Conservation (phyloP, 2,329 filamentous ascomycete genomes). For the Aphanoascus verrucosus region DNA sequence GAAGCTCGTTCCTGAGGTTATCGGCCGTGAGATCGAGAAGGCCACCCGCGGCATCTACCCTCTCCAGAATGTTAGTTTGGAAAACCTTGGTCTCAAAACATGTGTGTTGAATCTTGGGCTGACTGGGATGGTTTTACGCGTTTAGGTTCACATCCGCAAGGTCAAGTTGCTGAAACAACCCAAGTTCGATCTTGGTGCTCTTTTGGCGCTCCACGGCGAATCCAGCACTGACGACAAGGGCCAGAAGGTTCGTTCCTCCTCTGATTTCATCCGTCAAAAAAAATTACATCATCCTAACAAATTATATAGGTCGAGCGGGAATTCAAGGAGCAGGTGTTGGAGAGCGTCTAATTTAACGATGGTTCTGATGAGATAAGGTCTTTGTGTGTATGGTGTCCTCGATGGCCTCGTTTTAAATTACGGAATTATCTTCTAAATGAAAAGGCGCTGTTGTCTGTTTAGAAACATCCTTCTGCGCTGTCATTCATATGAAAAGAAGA, state of each 20-base stretch:
- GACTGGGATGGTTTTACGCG: not conserved
- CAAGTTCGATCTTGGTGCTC: conserved; percentile 96
- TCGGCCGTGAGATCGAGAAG: conserved; percentile 99
- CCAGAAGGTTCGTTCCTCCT: conserved; percentile 60
- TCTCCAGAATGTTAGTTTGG: conserved; percentile 77
- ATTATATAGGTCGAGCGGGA: conserved; percentile 56
- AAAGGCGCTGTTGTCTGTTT: conserved; percentile 12
- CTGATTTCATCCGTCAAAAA: conserved; percentile 8
- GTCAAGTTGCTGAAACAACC: conserved; percentile 98
- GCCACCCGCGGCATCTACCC: conserved; percentile 98
- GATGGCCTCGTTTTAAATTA: conserved; percentile 11
- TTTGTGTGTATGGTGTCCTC: conserved; percentile 7
- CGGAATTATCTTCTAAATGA: conserved; percentile 13
- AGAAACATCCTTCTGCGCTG: not conserved
- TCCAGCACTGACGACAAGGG: conserved; percentile 90
- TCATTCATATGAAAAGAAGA: not conserved
- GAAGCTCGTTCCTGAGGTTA: conserved; percentile 99
- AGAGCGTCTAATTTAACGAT: conserved; percentile 64
- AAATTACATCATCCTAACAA: not conserved
- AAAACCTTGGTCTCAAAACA: not conserved
- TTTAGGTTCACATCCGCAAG: conserved; percentile 97
- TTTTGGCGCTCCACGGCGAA: conserved; percentile 96
- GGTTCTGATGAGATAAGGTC: conserved; percentile 11
- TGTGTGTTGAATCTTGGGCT: conserved; percentile 11
- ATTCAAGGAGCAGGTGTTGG: conserved; percentile 97